Conservation (phyloP, 768 basidiomycete species). For the Termitomyces sp. region DNA sequence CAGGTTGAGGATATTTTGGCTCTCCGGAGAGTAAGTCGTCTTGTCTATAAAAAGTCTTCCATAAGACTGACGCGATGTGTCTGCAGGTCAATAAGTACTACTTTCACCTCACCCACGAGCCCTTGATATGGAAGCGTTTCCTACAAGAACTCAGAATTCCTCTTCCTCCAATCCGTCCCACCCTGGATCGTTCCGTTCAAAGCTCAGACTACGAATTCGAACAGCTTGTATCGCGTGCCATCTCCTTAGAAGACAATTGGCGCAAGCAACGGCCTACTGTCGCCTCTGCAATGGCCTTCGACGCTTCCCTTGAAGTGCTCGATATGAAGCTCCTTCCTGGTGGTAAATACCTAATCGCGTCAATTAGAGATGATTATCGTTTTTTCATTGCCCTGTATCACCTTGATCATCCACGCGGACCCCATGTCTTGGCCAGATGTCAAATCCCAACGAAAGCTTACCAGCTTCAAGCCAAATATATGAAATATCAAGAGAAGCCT, state of each 20-base stretch:
- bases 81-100: slow-evolving; percentile 52
- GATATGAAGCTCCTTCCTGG: slow-evolving; percentile 61
- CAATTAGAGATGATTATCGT: slow-evolving; percentile 43
- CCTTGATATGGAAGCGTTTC: slow-evolving; percentile 68
- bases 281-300: slow-evolving; percentile 20
- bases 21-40: slow-evolving; percentile 35
- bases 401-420: slow-evolving; percentile 51
- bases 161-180: slow-evolving; percentile 58
- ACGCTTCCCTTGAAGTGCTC: slow-evolving; percentile 33
- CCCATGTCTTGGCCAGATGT: slow-evolving; percentile 44
- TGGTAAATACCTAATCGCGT: slow-evolving; percentile 64
- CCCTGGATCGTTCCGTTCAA: slow-evolving; percentile 34
- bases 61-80: neutral
- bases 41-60: neutral
- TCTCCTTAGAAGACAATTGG: slow-evolving; percentile 62
- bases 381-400: slow-evolving; percentile 51
- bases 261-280: slow-evolving; percentile 33
- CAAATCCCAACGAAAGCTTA: slow-evolving; percentile 48
- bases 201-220: slow-evolving; percentile 45
- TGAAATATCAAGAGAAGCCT: slow-evolving; percentile 34
- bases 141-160: slow-evolving; percentile 46
- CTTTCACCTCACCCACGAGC: slow-evolving; percentile 61
- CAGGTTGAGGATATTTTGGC: slow-evolving; percentile 42
- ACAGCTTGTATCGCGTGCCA: slow-evolving; percentile 53
- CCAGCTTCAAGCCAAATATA: slow-evolving; percentile 56